These are phyloP conservation scores for Cryptosporidium meleagridis DNA, from an alignment of 169 alveolate species.

Conservation along the genomic window DNA sequence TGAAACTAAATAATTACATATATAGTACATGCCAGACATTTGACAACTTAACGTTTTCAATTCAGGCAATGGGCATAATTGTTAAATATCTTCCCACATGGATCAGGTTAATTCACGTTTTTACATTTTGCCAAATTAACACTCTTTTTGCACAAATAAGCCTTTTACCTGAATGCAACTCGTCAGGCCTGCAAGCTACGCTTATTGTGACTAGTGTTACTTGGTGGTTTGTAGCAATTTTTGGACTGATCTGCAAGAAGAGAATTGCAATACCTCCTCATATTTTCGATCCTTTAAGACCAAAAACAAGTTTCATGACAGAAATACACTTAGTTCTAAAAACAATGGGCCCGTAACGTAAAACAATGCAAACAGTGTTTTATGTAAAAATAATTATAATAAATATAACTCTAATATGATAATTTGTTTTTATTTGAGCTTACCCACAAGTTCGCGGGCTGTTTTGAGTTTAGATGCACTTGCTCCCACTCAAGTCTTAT, in stretches of 20 bases:
- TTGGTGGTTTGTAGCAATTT: conserved; percentile 65
- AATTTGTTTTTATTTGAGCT: conserved; percentile 3
- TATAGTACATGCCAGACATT: conserved; percentile 42
- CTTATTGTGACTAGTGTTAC: conserved; percentile 46
- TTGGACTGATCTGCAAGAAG: conserved; percentile 49
- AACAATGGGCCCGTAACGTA: conserved; percentile 60
- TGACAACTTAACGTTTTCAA: conserved; percentile 70
- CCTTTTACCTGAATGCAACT: conserved; percentile 79
- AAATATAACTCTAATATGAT: neutral
- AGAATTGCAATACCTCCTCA: conserved; percentile 69
- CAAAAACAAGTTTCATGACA: conserved; percentile 54
- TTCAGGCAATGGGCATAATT: conserved; percentile 74
- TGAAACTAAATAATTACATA: neutral
- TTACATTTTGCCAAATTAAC: conserved; percentile 76
- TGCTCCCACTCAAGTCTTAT: conserved; percentile 75
- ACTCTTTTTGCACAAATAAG: conserved; percentile 73
- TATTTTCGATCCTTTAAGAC: conserved; percentile 65
- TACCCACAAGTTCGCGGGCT: conserved; percentile 71
- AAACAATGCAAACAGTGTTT: neutral
- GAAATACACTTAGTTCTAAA: conserved; percentile 59
- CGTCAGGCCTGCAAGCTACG: conserved; percentile 63
- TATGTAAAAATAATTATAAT: neutral
- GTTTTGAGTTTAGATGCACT: conserved; percentile 64
- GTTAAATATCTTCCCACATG: conserved; percentile 78
- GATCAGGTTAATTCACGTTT: conserved; percentile 76